These are phyloP conservation scores for Candida ficus DNA, from an alignment of 805 yeast species.

Conservation along the genomic window DNA sequence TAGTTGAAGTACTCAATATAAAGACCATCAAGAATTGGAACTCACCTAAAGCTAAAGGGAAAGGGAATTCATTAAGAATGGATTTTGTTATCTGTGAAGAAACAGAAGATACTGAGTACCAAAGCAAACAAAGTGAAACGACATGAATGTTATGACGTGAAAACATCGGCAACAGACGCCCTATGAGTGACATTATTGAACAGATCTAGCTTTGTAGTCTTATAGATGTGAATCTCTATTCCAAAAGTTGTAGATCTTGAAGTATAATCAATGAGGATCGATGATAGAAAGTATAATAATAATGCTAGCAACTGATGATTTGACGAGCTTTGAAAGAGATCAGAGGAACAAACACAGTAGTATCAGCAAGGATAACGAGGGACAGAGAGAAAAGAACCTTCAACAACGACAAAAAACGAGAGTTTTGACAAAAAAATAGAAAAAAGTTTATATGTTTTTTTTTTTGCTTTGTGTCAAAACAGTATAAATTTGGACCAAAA, in stretches of 20 bases:
- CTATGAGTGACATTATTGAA: not conserved
- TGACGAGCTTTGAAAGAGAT: too few relatives aligned
- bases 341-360: too few relatives aligned
- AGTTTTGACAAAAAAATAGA: not conserved
- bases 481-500: too few relatives aligned
- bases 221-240: too few relatives aligned
- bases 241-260: too few relatives aligned
- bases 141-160: constrained; percentile 5
- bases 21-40: constrained; percentile 55
- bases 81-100: constrained; percentile 61
- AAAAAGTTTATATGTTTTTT: not conserved
- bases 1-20: constrained; percentile 34
- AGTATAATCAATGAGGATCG: too few relatives aligned
- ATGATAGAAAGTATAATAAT: too few relatives aligned
- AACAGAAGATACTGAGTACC: constrained; percentile 59
- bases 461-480: constrained; percentile 3
- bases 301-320: too few relatives aligned
- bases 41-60: constrained; percentile 61
- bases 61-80: constrained; percentile 49
- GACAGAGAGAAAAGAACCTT: not conserved
- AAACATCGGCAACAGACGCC: constrained; percentile 1
- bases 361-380: too few relatives aligned
- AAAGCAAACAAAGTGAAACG: constrained; percentile 38
- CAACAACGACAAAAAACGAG: not conserved
- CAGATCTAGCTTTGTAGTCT: not conserved